Conservation (phyloP, 2,329 filamentous ascomycete species). For the Paracoccidioides lutzii region DNA sequence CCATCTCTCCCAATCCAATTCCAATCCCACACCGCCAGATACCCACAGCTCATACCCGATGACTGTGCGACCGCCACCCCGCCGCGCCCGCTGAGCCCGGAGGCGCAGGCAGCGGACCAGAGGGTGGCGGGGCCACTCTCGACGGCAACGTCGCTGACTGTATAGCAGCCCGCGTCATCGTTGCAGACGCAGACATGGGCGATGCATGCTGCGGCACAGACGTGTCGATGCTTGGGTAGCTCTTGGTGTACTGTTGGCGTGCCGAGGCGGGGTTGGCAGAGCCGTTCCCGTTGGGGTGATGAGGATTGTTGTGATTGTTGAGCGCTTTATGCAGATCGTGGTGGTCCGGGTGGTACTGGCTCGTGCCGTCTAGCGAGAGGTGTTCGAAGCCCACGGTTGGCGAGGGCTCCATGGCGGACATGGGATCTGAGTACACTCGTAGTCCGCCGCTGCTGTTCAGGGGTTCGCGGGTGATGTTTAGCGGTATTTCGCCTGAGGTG, state of each 20-base stretch:
- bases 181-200: conserved; percentile 7
- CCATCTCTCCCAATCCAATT: not conserved
- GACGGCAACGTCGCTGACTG: conserved; percentile 51
- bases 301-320: not conserved
- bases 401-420: conserved; percentile 13
- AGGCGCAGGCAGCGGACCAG: conserved; percentile 47
- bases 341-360: conserved; percentile 5
- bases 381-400: conserved; percentile 32
- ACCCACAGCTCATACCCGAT: not conserved
- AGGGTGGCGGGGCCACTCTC: conserved; percentile 46
- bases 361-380: conserved; percentile 21
- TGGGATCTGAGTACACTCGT: conserved; percentile 14
- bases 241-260: conserved; percentile 1
- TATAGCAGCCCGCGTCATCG: conserved; percentile 21
- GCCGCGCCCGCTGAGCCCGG: conserved; percentile 21
- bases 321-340: not conserved
- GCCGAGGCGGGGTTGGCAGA: not conserved
- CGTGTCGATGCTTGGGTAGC: conserved; percentile 4
- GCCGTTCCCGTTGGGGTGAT: not conserved
- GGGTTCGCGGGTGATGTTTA: conserved; percentile 33
- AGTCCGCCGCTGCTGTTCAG: conserved; percentile 9
- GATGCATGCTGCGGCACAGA: conserved; percentile 4
- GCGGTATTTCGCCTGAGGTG: conserved; percentile 60
- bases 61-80: not conserved
- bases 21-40: not conserved